These are phyloP conservation scores for Phymatotrichopsis omnivora DNA, from an alignment of 2,329 filamentous ascomycete species.

Conservation along the genomic window DNA sequence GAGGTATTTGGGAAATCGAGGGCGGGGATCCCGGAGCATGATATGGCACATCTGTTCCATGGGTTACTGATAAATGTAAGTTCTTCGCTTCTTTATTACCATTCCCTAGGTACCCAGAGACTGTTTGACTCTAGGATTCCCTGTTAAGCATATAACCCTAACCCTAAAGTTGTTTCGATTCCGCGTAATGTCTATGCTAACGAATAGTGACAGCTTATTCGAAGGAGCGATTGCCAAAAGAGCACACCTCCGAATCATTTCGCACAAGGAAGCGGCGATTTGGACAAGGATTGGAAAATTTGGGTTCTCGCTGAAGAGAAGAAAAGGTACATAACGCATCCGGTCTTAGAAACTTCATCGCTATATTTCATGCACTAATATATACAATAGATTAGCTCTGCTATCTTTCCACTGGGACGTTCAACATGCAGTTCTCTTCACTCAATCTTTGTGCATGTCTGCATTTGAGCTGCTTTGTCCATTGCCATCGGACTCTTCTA, in stretches of 20 bases:
- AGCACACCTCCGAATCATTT: constrained; percentile 35
- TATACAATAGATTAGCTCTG: background rate
- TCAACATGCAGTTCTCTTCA: constrained; percentile 54
- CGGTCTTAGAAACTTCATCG: too few relatives aligned
- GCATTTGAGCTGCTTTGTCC: constrained; percentile 51
- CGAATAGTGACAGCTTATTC: constrained; percentile 36
- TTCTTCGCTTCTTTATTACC: constrained; percentile 15
- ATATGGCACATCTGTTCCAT: constrained; percentile 52
- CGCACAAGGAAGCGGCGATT: constrained; percentile 35
- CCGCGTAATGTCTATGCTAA: too few relatives aligned
- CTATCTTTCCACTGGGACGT: constrained; percentile 56
- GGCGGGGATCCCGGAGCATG: constrained; percentile 53
- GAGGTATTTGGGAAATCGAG: constrained; percentile 56
- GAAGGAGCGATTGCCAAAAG: constrained; percentile 44
- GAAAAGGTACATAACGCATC: constrained; percentile 45
- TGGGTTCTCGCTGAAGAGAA: constrained; percentile 49
- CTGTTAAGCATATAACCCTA: background rate
- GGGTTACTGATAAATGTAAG: constrained; percentile 44
- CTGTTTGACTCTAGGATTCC: too few relatives aligned
- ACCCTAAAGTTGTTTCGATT: background rate
- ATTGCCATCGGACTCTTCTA: constrained; percentile 45
- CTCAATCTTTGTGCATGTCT: constrained; percentile 57
- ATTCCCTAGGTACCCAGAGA: background rate
- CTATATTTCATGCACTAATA: constrained; percentile 35
- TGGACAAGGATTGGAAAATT: constrained; percentile 43